Percentiles rank a stretch among this genome's conserved stretches.
phyloP scores from a whole-genome alignment of 176 grass and related monocot species.

The Neostapfia colusana region DNA sequence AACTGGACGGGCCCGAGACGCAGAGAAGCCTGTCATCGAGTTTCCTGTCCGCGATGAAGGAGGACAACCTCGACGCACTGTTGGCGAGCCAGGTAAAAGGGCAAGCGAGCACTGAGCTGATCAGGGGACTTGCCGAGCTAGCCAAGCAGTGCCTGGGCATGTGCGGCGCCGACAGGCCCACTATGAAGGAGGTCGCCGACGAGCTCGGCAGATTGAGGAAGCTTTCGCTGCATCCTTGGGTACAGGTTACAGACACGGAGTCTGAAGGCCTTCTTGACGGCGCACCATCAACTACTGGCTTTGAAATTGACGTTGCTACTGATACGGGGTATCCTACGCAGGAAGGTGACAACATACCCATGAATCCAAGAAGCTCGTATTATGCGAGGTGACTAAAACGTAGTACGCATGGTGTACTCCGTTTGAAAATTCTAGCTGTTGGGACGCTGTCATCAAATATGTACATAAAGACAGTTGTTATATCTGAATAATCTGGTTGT shows the following conservation, averaged over 20 bases:
- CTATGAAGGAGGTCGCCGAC: conserved; percentile 33
- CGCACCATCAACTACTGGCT: not conserved
- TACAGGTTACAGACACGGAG: not conserved
- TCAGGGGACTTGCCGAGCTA: conserved; percentile 26
- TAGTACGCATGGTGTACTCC: not conserved
- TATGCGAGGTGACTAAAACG: conserved; percentile 23
- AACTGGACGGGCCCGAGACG: conserved; percentile 18
- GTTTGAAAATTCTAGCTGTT: not conserved
- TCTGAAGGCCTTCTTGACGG: conserved; percentile 3
- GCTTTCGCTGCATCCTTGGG: conserved; percentile 34
- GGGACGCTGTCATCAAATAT: no score
- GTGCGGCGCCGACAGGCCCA: conserved; percentile 34
- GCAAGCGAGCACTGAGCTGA: conserved; percentile 29
- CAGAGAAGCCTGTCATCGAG: conserved; percentile 2
- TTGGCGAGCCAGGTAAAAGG: conserved; percentile 13
- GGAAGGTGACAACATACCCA: conserved; percentile 14
- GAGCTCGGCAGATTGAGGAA: conserved; percentile 35
- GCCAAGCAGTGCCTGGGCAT: conserved; percentile 40
- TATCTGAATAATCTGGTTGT: no score
- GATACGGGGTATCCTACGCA: conserved; percentile 2
- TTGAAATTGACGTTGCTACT: not conserved
- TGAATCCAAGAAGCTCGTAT: conserved; percentile 42
- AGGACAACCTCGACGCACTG: conserved; percentile 27
- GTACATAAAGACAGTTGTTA: no score
- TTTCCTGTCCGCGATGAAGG: conserved; percentile 33